phyloP scores from a whole-genome alignment of 495 filamentous ascomycete genomes.

The Podospora pseudopauciseta region DNA sequence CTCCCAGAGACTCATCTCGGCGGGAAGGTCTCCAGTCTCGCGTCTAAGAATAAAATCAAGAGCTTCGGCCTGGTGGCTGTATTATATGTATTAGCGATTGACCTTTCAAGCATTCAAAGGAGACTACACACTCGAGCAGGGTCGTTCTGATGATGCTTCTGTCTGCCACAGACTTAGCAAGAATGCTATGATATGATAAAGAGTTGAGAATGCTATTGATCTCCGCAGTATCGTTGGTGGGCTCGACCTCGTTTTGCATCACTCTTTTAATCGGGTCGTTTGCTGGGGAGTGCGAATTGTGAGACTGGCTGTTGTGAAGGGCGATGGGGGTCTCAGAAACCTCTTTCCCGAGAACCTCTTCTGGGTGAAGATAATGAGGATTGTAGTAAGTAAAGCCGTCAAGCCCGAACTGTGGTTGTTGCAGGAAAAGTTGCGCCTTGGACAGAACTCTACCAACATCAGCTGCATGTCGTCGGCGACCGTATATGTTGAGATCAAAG shows the following conservation, averaged over 20 bases:
- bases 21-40: neutral
- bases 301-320: neutral
- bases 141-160: neutral
- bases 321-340: neutral
- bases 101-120: too few relatives aligned
- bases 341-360: neutral
- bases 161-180: neutral
- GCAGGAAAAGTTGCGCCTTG: neutral
- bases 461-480: neutral
- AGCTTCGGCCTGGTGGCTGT: constrained; percentile 1
- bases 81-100: neutral
- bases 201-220: neutral
- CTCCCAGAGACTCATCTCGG: neutral
- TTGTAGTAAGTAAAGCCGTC: neutral
- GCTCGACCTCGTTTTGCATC: neutral
- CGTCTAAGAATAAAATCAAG: constrained; percentile 1
- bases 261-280: neutral
- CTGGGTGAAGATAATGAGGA: neutral
- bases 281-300: neutral
- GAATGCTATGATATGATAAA: neutral
- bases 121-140: neutral
- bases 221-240: neutral
- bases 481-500: neutral
- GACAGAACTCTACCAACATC: neutral
- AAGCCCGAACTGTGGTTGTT: neutral